Percentiles rank a stretch among this genome's conserved stretches.
Evolutionary conservation across 176 grass and related monocot genomes (phyloP).

Genomic region (Dendrocalamus sinicus): DNA sequence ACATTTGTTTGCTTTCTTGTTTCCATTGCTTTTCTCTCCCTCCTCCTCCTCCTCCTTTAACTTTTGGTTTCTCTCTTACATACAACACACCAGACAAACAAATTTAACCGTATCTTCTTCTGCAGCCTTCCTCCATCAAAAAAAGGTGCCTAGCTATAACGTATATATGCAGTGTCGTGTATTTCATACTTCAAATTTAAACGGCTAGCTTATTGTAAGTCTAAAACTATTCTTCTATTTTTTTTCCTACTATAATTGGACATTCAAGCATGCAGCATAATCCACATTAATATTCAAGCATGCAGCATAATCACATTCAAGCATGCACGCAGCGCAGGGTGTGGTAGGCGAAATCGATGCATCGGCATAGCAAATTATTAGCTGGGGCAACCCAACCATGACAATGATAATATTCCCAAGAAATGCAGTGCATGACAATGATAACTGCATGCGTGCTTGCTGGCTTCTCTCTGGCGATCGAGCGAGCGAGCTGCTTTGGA

Average conservation of each 20-base stretch:
- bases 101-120: not conserved
- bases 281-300: too few species aligned
- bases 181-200: not conserved
- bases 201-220: too few species aligned
- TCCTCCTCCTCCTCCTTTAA: not conserved
- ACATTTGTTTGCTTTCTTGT: conserved; percentile 3
- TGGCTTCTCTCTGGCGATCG: not conserved
- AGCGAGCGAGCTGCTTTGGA: conserved; percentile 3
- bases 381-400: conserved; percentile 7
- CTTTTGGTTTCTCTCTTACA: not conserved
- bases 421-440: not conserved
- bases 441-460: not conserved
- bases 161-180: not conserved
- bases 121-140: not conserved
- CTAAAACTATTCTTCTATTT: too few species aligned
- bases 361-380: conserved; percentile 28
- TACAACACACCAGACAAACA: not conserved
- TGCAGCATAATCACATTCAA: too few species aligned
- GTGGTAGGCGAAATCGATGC: not conserved
- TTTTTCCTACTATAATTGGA: not conserved
- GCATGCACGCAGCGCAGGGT: too few species aligned
- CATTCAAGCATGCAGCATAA: not conserved
- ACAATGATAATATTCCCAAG: conserved; percentile 29
- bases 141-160: too few species aligned
- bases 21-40: not conserved